Evolutionary conservation across 176 grass and related monocot species (phyloP), one percentile per base, ranked within the genome.

Genomic region (Juncus effusus): DNA sequence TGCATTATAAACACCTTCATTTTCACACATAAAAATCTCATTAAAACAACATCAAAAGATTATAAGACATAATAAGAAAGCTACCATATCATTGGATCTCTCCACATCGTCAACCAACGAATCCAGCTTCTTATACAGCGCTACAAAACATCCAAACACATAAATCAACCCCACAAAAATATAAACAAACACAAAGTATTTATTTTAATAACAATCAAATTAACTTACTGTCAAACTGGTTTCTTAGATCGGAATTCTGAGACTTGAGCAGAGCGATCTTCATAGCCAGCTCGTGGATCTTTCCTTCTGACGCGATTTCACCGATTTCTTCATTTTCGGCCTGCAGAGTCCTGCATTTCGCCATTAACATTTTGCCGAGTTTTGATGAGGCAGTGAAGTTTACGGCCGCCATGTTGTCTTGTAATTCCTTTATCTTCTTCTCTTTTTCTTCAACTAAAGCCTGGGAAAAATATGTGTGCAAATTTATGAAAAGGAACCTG

Each of bases 271-370:
- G 81, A 40, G 86, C 80, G 76, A 99, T 93, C 85, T 99, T 93
- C 95, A 99, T 99, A 69, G 88, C 95, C 80, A 99, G 80, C 77
- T 99, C 95, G 82, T 99, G 95, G 64, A 99, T 99, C 88, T 99
- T 99, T 80, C 95, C 95, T 90, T 99, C 95, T n/a, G 95, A 99
- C 79, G 95, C 95, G 75, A 99, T 99, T 4, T 86, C 89, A 2
- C 95, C 89, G 73, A 99, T 99, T 63, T 99, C 95, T 76, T 93
- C 95, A 74, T 99, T 99, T 81, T 99, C 95, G 63, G 88, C 83
- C 77, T 99, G 89, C 52, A 99, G 81, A 64, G 95, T 99, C 79
- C 86, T 81, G 67, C 89, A 94, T 77, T 94, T 99, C 42, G 89
- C 80, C 89, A 99, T 84, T 68, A 94, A 59, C 89, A 94, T 99